These are phyloP conservation scores for Tolypocladium endophyticum DNA, from an alignment of 2,329 filamentous ascomycete species.

Conservation along the genomic window DNA sequence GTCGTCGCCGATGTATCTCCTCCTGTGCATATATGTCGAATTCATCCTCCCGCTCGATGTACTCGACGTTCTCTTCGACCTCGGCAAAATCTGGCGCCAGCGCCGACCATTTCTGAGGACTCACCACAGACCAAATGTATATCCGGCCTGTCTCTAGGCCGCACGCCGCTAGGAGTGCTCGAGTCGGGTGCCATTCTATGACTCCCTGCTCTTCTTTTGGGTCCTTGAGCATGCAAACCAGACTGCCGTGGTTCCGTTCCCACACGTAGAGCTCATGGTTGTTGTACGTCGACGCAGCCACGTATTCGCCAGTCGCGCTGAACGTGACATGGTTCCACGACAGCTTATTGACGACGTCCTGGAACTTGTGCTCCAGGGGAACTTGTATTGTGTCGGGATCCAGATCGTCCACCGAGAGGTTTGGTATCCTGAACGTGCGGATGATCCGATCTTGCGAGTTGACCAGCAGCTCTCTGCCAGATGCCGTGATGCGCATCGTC, in stretches of 20 bases:
- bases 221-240: conserved; percentile 94
- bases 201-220: conserved; percentile 94
- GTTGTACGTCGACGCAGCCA: conserved; percentile 93
- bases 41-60: conserved; percentile 90
- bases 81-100: conserved; percentile 94
- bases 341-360: conserved; percentile 89
- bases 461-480: conserved; percentile 78
- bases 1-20: conserved; percentile 80
- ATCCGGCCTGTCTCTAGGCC: conserved; percentile 88
- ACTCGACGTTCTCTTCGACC: conserved; percentile 96
- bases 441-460: conserved; percentile 95
- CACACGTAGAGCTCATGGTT: conserved; percentile 98
- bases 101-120: conserved; percentile 93
- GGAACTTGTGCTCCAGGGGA: conserved; percentile 93
- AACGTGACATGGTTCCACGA: conserved; percentile 98
- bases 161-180: conserved; percentile 80
- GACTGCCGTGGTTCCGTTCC: conserved; percentile 85
- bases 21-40: conserved; percentile 96
- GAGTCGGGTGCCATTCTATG: conserved; percentile 92
- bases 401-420: conserved; percentile 56
- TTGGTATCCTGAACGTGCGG: conserved; percentile 80
- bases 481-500: conserved; percentile 68
- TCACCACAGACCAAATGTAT: conserved; percentile 92
- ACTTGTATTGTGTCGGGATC: conserved; percentile 80
- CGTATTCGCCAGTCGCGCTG: conserved; percentile 87